Conservation (phyloP, 306 rosid genomes). For the Fragaria nilgerrensis region DNA sequence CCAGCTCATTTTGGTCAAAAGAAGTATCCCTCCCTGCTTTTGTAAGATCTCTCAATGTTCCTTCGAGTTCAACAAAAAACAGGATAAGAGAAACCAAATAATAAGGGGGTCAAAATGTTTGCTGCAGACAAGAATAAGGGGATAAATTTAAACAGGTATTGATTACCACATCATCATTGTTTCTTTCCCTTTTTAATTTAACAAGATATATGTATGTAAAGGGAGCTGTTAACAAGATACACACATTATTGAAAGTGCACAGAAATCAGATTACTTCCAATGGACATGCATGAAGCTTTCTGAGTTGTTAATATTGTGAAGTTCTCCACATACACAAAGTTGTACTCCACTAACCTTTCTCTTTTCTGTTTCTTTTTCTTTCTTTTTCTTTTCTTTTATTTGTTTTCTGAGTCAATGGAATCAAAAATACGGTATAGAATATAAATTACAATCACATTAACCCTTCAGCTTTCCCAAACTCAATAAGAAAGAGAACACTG, state of each 20-base stretch:
- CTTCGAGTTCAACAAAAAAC: slow-evolving; percentile 41
- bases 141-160: background rate
- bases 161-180: background rate
- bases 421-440: background rate
- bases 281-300: background rate
- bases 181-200: too few relatives aligned
- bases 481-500: background rate
- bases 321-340: background rate
- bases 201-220: background rate
- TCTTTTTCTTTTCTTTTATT: background rate
- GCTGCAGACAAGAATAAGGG: background rate
- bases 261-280: background rate
- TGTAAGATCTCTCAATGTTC: slow-evolving; percentile 74
- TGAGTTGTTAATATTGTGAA: background rate
- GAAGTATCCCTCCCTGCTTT: slow-evolving; percentile 50
- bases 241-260: background rate
- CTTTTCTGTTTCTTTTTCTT: background rate
- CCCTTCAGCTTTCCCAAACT: background rate
- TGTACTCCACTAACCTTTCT: background rate
- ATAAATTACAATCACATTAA: background rate
- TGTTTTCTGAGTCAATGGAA: background rate
- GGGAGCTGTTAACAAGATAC: background rate
- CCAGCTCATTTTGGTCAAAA: slow-evolving; percentile 53
- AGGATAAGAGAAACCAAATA: slow-evolving; percentile 23
- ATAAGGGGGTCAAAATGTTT: slow-evolving; percentile 7